phyloP scores from a whole-genome alignment of 768 basidiomycete species.

The Pleurotus eryngii region DNA sequence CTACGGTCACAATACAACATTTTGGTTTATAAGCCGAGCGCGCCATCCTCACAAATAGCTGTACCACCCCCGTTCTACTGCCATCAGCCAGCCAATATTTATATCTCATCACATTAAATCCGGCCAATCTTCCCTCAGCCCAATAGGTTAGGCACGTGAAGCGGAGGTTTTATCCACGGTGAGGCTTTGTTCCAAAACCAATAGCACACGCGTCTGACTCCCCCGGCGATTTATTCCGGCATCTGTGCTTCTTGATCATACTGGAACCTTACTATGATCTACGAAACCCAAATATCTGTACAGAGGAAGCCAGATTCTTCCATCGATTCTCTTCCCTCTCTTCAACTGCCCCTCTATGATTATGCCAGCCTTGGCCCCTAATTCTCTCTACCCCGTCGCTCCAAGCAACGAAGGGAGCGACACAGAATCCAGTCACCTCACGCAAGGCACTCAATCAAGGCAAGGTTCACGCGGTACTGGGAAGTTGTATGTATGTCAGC shows the following conservation, averaged over 20 bases:
- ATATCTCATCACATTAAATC: neutral
- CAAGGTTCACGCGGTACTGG: neutral
- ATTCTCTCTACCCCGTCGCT: neutral
- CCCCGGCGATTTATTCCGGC: slow-evolving; percentile 6
- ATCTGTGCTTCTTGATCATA: slow-evolving; percentile 4
- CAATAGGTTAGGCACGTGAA: slow-evolving; percentile 5
- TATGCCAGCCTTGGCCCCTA: neutral
- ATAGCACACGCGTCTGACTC: neutral
- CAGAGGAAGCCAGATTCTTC: neutral
- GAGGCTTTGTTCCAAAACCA: neutral
- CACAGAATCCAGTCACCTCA: neutral
- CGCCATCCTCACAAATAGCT: neutral
- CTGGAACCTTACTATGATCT: slow-evolving; percentile 5
- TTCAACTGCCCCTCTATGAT: neutral
- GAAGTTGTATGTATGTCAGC: slow-evolving; percentile 1
- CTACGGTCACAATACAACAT: neutral
- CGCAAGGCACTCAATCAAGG: neutral
- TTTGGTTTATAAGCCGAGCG: neutral
- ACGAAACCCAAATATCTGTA: neutral
- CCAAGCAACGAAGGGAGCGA: neutral
- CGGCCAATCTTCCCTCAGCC: neutral
- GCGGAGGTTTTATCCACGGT: neutral
- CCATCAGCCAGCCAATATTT: neutral
- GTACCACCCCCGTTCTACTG: neutral
- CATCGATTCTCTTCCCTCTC: neutral